Conservation (phyloP, 495 filamentous ascomycete species). For the Penicillium canescens region DNA sequence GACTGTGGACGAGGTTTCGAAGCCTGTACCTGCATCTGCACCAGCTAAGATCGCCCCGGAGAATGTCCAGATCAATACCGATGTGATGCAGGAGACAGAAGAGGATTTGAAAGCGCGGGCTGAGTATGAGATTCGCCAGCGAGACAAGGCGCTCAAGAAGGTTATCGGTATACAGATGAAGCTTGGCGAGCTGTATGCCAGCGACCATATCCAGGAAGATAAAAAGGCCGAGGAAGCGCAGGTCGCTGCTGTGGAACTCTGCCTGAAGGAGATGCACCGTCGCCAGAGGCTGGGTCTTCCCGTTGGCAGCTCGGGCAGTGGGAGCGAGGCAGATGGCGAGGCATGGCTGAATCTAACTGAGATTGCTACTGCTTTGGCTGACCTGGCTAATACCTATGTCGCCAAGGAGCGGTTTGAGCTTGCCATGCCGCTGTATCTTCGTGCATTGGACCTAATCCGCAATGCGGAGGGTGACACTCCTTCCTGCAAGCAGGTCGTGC, state of each 20-base stretch:
- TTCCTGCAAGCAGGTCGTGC: slow-evolving; percentile 70
- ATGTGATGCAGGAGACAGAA: slow-evolving; percentile 31
- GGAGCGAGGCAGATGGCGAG: slow-evolving; percentile 47
- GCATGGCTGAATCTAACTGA: slow-evolving; percentile 73
- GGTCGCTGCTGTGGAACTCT: slow-evolving; percentile 80
- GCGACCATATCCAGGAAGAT: slow-evolving; percentile 45
- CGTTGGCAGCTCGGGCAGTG: slow-evolving; percentile 27
- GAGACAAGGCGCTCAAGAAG: slow-evolving; percentile 70
- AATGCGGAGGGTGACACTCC: slow-evolving; percentile 40
- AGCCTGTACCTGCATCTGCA: slow-evolving; percentile 9
- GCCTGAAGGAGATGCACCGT: slow-evolving; percentile 69
- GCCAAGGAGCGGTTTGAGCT: slow-evolving; percentile 69
- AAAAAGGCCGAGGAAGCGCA: slow-evolving; percentile 72
- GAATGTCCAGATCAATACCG: slow-evolving; percentile 25
- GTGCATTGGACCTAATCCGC: slow-evolving; percentile 64
- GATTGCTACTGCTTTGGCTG: slow-evolving; percentile 67
- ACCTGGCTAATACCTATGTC: slow-evolving; percentile 72
- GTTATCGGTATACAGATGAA: slow-evolving; percentile 75
- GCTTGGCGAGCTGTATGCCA: slow-evolving; percentile 72
- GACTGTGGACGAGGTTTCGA: slow-evolving; percentile 22
- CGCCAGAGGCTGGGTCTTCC: slow-evolving; percentile 61
- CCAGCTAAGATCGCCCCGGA: slow-evolving; percentile 17
- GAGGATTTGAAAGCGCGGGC: slow-evolving; percentile 28
- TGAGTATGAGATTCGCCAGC: slow-evolving; percentile 56
- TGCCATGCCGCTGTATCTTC: slow-evolving; percentile 84